Evolutionary conservation across 2,329 filamentous ascomycete species (phyloP).

Genomic region (Byssochlamys sp.): DNA sequence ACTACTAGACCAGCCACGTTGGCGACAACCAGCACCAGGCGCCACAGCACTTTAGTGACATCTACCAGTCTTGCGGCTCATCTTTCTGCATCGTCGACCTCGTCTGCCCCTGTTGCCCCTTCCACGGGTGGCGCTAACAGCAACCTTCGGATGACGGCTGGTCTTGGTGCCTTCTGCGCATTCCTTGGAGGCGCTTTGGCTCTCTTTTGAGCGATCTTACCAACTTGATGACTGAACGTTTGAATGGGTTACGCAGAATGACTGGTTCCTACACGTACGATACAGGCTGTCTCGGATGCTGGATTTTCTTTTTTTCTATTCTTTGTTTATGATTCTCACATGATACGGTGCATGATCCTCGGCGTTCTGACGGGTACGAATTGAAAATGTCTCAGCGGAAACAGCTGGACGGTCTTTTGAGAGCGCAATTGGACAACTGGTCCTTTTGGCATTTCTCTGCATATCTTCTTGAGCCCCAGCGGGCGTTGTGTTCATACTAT

Average conservation of each 20-base stretch:
- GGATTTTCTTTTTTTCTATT: neutral
- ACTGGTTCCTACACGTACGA: neutral
- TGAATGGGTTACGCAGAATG: neutral
- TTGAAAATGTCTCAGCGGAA: neutral
- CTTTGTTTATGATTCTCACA: neutral
- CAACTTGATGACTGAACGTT: neutral
- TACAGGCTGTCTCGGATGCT: neutral
- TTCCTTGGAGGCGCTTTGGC: constrained; percentile 13
- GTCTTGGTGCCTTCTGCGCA: constrained; percentile 13
- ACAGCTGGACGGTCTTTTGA: neutral
- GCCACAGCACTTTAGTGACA: constrained; percentile 4
- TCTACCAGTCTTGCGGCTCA: neutral
- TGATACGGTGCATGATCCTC: neutral
- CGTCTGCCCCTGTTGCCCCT: constrained; percentile 10
- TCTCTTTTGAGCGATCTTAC: constrained; percentile 11
- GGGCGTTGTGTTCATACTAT: neutral
- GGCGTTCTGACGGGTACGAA: neutral
- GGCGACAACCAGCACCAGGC: constrained; percentile 1
- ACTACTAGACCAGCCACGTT: constrained; percentile 15
- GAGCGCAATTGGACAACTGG: neutral
- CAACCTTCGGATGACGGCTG: constrained; percentile 7
- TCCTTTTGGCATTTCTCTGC: neutral
- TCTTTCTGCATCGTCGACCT: constrained; percentile 2
- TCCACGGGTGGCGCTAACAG: constrained; percentile 10
- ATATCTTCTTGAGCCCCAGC: neutral